phyloP scores from a whole-genome alignment of 2,329 filamentous ascomycete genomes.

The Stachybotrys chlorohalonatus region DNA sequence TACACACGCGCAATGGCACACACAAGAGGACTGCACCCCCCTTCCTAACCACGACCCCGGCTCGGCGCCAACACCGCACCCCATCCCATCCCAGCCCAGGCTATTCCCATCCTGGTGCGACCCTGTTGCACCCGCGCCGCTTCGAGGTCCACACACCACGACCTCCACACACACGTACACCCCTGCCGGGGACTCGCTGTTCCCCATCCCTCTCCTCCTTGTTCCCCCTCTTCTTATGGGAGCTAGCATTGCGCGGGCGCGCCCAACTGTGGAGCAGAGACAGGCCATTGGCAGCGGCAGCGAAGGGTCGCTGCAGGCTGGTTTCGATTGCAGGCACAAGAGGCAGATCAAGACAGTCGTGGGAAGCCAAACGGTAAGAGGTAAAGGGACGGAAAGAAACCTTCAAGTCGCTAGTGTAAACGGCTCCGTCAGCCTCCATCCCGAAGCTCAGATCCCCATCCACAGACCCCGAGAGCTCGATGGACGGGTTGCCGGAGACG shows the following conservation, averaged over 20 bases:
- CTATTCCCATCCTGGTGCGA: slow-evolving; percentile 17
- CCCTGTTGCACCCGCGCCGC: slow-evolving; percentile 21
- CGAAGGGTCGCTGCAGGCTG: background rate
- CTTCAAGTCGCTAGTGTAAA: background rate
- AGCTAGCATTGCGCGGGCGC: background rate
- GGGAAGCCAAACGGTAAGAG: background rate
- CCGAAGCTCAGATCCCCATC: too few species aligned
- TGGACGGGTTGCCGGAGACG: background rate
- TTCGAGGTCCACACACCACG: slow-evolving; percentile 12
- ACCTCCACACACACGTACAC: slow-evolving; percentile 10
- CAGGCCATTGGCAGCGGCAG: background rate
- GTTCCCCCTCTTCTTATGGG: slow-evolving; percentile 2
- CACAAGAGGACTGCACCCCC: background rate
- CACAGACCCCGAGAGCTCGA: too few species aligned
- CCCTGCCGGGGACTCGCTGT: background rate
- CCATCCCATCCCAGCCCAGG: slow-evolving; percentile 12
- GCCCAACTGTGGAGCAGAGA: slow-evolving; percentile 1
- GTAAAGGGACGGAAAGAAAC: background rate
- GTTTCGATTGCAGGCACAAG: too few species aligned
- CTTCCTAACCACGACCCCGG: background rate
- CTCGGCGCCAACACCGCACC: slow-evolving; percentile 9
- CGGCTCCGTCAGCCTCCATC: background rate
- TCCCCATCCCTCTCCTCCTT: slow-evolving; percentile 2
- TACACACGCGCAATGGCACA: too few species aligned
- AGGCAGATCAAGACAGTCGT: too few species aligned